Evolutionary conservation across 2,329 filamentous ascomycete genomes (phyloP).

Genomic region (Fusarium sp.): DNA sequence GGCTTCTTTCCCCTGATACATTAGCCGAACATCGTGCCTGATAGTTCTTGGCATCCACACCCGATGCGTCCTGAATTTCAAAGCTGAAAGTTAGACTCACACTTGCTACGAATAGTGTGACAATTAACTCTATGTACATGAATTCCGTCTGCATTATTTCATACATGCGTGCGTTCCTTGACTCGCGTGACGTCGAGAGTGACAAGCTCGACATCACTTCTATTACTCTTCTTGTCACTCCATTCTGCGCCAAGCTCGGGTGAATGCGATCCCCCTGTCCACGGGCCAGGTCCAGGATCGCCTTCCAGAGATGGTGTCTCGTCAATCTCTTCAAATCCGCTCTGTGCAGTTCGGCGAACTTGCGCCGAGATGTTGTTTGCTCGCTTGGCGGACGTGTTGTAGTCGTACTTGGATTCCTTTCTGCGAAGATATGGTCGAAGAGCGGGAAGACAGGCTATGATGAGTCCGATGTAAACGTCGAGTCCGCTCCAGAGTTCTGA

Average conservation of each 20-base stretch:
- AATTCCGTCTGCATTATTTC: background rate
- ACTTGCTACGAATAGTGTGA: background rate
- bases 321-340: slow-evolving; percentile 38
- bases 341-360: slow-evolving; percentile 6
- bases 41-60: background rate
- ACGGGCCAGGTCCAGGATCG: background rate
- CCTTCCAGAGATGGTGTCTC: slow-evolving; percentile 21
- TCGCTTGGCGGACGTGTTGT: slow-evolving; percentile 15
- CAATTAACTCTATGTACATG: background rate
- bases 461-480: slow-evolving; percentile 36
- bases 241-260: slow-evolving; percentile 16
- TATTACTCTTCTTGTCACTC: slow-evolving; percentile 34
- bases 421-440: slow-evolving; percentile 37
- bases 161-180: slow-evolving; percentile 5
- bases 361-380: slow-evolving; percentile 12
- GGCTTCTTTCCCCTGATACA: background rate
- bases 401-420: slow-evolving; percentile 15
- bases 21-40: background rate
- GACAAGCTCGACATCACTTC: slow-evolving; percentile 28
- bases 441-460: slow-evolving; percentile 41
- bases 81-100: background rate
- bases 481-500: slow-evolving; percentile 40
- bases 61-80: background rate
- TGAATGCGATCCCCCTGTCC: slow-evolving; percentile 8
- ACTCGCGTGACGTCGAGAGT: slow-evolving; percentile 1